Evolutionary conservation across 2,329 filamentous ascomycete genomes (phyloP).

Genomic region (Penicillium sp.): DNA sequence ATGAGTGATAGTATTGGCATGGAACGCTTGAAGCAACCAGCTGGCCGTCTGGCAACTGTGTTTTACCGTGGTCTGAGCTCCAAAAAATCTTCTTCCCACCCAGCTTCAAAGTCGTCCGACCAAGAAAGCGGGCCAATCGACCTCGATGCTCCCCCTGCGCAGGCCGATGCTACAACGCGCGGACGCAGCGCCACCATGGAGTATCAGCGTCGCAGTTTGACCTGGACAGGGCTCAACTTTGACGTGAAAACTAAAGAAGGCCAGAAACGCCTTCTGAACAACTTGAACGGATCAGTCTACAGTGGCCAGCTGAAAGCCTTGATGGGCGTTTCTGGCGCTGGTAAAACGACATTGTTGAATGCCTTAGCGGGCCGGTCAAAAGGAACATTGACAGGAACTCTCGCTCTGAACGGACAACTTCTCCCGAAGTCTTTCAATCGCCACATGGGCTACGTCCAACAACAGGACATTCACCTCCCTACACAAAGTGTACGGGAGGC

Average conservation of each 20-base stretch:
- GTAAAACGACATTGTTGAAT: background rate
- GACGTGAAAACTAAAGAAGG: background rate
- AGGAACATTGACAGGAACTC: background rate
- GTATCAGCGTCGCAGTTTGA: background rate
- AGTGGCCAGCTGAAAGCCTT: background rate
- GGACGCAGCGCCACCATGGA: background rate
- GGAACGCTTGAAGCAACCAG: background rate
- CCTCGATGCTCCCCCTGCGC: background rate
- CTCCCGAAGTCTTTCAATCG: background rate
- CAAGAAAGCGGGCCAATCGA: conserved; percentile 22
- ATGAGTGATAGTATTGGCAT: background rate
- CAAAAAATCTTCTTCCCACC: too few relatives aligned
- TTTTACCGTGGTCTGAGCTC: background rate
- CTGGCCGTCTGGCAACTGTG: background rate
- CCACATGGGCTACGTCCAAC: background rate
- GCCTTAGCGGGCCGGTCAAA: background rate
- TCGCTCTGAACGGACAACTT: background rate
- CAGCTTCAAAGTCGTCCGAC: conserved; percentile 66
- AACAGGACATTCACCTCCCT: background rate
- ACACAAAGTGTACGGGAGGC: background rate
- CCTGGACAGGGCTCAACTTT: background rate
- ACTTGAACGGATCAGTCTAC: background rate
- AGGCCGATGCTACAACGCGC: background rate
- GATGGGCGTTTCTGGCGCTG: background rate
- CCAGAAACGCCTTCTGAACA: background rate